phyloP scores from a whole-genome alignment of 2,329 filamentous ascomycete genomes.

The Cladophialophora carrionii region DNA sequence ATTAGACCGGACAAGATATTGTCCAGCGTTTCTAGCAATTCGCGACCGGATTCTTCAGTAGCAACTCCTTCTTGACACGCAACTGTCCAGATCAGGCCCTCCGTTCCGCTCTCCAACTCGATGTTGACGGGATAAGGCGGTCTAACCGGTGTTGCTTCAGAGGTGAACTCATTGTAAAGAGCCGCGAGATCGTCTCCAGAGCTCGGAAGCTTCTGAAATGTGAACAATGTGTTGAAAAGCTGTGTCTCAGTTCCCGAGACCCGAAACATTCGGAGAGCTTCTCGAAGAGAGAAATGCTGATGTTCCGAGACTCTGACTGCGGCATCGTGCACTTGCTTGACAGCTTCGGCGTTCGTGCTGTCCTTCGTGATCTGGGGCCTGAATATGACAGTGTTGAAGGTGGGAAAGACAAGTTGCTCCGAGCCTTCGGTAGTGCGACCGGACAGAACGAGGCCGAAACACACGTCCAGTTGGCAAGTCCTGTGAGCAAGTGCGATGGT shows the following conservation, averaged over 20 bases:
- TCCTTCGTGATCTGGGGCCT: conserved; percentile 71
- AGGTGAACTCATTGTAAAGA: conserved; percentile 63
- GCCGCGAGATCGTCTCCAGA: conserved; percentile 30
- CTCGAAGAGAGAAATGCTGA: conserved; percentile 77
- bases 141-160: conserved; percentile 60
- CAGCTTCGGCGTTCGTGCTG: conserved; percentile 60
- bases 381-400: conserved; percentile 86
- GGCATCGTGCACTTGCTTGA: conserved; percentile 73
- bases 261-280: conserved; percentile 61
- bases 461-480: conserved; percentile 69
- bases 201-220: conserved; percentile 63
- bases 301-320: conserved; percentile 68
- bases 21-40: conserved; percentile 65
- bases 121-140: conserved; percentile 82
- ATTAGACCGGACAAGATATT: conserved; percentile 62
- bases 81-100: conserved; percentile 68
- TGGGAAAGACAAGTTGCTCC: conserved; percentile 75
- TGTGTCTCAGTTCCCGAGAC: conserved; percentile 42
- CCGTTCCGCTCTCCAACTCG: conserved; percentile 69
- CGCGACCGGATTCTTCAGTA: conserved; percentile 50
- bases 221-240: conserved; percentile 68
- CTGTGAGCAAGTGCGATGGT: conserved; percentile 68
- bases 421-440: conserved; percentile 76
- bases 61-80: conserved; percentile 67
- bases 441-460: conserved; percentile 81